Evolutionary conservation across 2,329 filamentous ascomycete species (phyloP), one percentile per base, ranked within the genome.

Genomic region (Elsinoe fawcettii): DNA sequence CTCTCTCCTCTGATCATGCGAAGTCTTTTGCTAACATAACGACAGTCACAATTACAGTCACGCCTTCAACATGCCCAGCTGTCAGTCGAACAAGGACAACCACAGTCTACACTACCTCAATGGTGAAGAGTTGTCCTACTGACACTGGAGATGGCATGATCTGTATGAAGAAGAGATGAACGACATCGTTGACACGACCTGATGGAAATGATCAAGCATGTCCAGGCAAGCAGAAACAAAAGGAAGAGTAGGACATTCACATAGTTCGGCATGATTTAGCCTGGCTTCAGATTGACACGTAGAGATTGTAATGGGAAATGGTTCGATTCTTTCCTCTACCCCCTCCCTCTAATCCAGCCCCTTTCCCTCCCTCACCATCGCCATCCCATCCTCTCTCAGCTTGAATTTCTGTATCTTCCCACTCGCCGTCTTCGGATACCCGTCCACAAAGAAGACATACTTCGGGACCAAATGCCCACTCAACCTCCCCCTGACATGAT

Each of bases 351-450:
- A 64, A 20, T 63, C 57, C 44, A 63, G 55, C 11, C 69, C 68
- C 47, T 69, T 61, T 0, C 73, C 71, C 27, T 75, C 69, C 30
- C 67, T 70, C 47, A 83, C 60, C 56, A 80, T 62, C 62, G 74
- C 64, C 37, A 80, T 67, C 0, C 82, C 91, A 66, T 79, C 74
- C 14, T 90, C 86, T 66, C 82, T 81, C 65, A 97, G 70, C 74
- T 86, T 92, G 69, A 87, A 96, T 75, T 97, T 96, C 74, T 96
- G 90, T 57, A 97, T 91, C 81, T 99, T 99, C 22, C 92, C 92
- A 69, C 90, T 96, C 5, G 90, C 88, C 34, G 93, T 99, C 80
- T 96, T 96, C 18, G 92, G 92, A 69, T 88, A 95, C n/a, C 84
- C 81, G 0, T 85, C 79, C 0, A 88, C 77, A 80, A 88, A 96